phyloP scores from a whole-genome alignment of 768 basidiomycete genomes.

The Mycena haematopus region DNA sequence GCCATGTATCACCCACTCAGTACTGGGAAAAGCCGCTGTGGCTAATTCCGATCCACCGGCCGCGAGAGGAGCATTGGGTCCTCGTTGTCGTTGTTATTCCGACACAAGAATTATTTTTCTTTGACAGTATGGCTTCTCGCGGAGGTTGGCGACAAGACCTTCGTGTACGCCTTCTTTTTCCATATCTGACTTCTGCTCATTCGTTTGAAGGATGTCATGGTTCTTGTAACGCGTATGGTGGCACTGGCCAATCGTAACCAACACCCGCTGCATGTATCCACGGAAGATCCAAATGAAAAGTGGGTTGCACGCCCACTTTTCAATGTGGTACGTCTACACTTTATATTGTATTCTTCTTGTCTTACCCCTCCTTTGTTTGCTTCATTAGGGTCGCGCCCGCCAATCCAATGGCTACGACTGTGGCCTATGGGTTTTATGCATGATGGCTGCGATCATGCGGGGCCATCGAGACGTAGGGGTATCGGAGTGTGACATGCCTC shows the following conservation, averaged over 20 bases:
- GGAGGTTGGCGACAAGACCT: conserved; percentile 10
- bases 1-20: conserved; percentile 25
- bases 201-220: background rate
- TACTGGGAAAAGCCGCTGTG: conserved; percentile 42
- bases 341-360: background rate
- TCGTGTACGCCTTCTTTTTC: background rate
- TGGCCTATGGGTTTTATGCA: background rate
- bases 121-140: conserved; percentile 39
- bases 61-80: conserved; percentile 39
- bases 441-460: background rate
- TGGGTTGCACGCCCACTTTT: background rate
- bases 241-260: background rate
- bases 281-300: background rate
- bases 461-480: background rate
- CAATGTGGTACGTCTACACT: no score
- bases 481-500: no score
- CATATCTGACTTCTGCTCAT: background rate
- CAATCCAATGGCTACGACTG: background rate
- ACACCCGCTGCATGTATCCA: background rate
- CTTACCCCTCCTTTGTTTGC: background rate
- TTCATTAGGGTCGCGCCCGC: background rate
- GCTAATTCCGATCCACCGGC: conserved; percentile 46
- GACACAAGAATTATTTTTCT: conserved; percentile 32
- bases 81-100: conserved; percentile 33
- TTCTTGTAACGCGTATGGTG: background rate